These are phyloP conservation scores for Gastrolobium bilobum DNA, from an alignment of 306 rosid species.

Conservation along the genomic window DNA sequence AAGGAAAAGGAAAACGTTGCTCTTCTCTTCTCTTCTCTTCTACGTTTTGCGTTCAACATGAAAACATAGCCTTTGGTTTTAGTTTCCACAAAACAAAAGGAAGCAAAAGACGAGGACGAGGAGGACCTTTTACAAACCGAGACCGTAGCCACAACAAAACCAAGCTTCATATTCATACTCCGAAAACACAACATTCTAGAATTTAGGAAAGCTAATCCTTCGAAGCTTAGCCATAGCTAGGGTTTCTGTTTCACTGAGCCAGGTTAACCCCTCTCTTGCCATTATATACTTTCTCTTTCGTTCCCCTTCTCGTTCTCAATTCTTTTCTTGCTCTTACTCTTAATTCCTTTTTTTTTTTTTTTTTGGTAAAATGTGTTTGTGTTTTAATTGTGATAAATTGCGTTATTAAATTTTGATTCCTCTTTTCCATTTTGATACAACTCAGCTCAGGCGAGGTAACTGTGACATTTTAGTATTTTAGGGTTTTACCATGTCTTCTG, in stretches of 20 bases:
- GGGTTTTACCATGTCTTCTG: slow-evolving; percentile 35
- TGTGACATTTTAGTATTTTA: neutral
- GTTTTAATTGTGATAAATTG: slow-evolving; percentile 44
- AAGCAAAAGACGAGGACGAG: neutral
- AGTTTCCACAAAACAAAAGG: neutral
- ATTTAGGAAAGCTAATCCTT: slow-evolving; percentile 21
- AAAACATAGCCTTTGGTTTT: no score
- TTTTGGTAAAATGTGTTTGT: slow-evolving; percentile 20
- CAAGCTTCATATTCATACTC: slow-evolving; percentile 37
- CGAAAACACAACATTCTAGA: slow-evolving; percentile 39
- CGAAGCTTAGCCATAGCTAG: slow-evolving; percentile 58
- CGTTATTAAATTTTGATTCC: slow-evolving; percentile 23
- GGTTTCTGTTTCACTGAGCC: slow-evolving; percentile 61
- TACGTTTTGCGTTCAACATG: slow-evolving; percentile 43
- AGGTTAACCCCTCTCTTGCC: slow-evolving; percentile 52
- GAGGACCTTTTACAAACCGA: neutral
- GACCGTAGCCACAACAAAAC: slow-evolving; percentile 15
- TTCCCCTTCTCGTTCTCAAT: slow-evolving; percentile 13
- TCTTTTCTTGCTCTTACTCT: slow-evolving; percentile 27
- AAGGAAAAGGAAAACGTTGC: slow-evolving; percentile 33
- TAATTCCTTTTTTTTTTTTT: slow-evolving; percentile 29
- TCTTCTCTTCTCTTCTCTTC: neutral
- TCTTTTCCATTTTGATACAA: slow-evolving; percentile 9
- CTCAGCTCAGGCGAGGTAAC: neutral
- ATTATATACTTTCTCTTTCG: neutral